Conservation (phyloP, 2,329 filamentous ascomycete species). For the Atkinsonella hypoxylon region DNA sequence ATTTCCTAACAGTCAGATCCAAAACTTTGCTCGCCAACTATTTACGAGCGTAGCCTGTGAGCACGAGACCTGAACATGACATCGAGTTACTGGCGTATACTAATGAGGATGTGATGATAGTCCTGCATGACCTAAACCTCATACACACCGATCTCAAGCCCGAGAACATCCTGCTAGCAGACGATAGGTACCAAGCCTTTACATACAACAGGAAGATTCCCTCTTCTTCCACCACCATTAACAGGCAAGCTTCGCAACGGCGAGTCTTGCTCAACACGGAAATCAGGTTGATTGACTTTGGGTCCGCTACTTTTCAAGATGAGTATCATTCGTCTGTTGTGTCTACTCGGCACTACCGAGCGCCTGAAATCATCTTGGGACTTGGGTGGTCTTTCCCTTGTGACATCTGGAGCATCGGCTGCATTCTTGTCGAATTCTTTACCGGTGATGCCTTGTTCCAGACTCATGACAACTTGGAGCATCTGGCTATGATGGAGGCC, state of each 20-base stretch:
- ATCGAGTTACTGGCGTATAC: not conserved
- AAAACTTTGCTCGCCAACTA: constrained; percentile 88
- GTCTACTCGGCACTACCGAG: constrained; percentile 57
- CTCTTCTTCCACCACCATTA: constrained; percentile 49
- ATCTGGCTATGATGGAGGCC: constrained; percentile 65
- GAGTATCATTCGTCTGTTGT: constrained; percentile 64
- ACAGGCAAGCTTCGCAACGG: constrained; percentile 49
- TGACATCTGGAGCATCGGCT: constrained; percentile 65
- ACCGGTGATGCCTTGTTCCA: constrained; percentile 61
- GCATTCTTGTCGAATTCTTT: constrained; percentile 60
- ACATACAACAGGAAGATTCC: constrained; percentile 60
- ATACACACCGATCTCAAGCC: constrained; percentile 80
- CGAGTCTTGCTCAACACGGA: constrained; percentile 56
- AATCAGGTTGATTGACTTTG: constrained; percentile 60
- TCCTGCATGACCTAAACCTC: constrained; percentile 90
- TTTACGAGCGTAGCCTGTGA: constrained; percentile 97
- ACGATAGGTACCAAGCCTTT: constrained; percentile 55
- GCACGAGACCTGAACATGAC: constrained; percentile 23
- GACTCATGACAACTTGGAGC: constrained; percentile 61
- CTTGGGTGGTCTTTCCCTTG: constrained; percentile 61
- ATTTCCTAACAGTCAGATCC: constrained; percentile 96
- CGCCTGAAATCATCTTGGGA: constrained; percentile 58
- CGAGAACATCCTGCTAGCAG: constrained; percentile 57
- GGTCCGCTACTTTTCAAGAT: constrained; percentile 60
- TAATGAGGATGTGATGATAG: constrained; percentile 28